Conservation (phyloP, 140 eudicot species). For the Oenanthe javanica region DNA sequence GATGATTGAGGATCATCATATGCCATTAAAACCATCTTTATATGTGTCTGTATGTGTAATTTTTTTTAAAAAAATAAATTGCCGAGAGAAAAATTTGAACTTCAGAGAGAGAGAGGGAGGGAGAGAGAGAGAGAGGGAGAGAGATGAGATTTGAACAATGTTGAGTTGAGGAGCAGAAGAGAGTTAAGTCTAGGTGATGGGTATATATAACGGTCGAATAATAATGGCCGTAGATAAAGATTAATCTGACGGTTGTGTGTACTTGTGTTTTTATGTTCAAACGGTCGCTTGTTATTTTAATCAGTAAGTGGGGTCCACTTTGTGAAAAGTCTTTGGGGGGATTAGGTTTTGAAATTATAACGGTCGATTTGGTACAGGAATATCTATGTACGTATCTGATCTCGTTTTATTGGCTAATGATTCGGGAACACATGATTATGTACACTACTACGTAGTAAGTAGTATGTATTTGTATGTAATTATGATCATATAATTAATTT, state of each 20-base stretch:
- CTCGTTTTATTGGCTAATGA: neutral
- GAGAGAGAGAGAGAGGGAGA: no score
- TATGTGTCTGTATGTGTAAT: neutral
- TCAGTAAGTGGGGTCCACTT: neutral
- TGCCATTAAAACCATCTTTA: slow-evolving; percentile 41
- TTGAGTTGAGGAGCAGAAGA: neutral
- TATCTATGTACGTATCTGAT: neutral
- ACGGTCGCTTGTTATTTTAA: neutral
- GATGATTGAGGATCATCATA: slow-evolving; percentile 45
- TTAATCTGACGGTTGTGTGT: neutral
- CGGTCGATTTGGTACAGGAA: neutral
- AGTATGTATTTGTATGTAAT: no score
- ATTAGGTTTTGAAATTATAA: neutral
- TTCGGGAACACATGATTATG: no score
- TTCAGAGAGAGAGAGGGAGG: neutral
- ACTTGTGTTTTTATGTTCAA: neutral
- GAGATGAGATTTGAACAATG: neutral
- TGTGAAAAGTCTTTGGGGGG: neutral
- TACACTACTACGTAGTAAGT: no score
- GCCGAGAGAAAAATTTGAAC: neutral
- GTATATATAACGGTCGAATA: slow-evolving; percentile 7
- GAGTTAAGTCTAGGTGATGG: neutral
- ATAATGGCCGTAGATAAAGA: neutral
- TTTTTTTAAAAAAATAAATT: neutral
- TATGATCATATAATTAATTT: no score